Evolutionary conservation across 225 moss, liverwort and hornwort genomes (phyloP).

Genomic region (Sphagnum tenellum): DNA sequence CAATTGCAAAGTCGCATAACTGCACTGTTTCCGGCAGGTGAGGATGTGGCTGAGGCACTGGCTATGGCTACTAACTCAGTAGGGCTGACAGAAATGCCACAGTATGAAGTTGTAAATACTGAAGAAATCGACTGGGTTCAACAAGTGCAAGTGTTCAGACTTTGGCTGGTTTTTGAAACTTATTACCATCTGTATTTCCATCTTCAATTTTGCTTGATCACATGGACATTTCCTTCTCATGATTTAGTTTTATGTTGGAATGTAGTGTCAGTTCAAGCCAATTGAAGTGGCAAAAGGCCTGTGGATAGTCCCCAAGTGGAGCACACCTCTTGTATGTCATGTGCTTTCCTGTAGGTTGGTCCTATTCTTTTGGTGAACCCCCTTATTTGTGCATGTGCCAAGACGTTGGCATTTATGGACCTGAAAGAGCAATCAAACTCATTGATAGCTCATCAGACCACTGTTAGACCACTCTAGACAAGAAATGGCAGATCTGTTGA

Average conservation of each 20-base stretch:
- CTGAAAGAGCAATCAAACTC: too few relatives aligned
- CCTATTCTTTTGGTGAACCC: constrained; percentile 18
- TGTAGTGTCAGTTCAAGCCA: constrained; percentile 82
- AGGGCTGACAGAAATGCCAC: constrained; percentile 80
- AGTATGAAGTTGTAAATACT: constrained; percentile 62
- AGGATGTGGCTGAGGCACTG: constrained; percentile 82
- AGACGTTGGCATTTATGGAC: too few relatives aligned
- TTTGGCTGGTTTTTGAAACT: neutral
- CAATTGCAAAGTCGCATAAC: constrained; percentile 71
- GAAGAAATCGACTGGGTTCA: constrained; percentile 86
- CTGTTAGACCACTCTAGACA: too few relatives aligned
- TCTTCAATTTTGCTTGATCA: too few relatives aligned
- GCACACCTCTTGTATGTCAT: constrained; percentile 66
- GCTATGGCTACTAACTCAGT: constrained; percentile 89
- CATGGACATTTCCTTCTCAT: too few relatives aligned
- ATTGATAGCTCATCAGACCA: too few relatives aligned
- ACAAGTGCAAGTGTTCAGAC: constrained; percentile 70
- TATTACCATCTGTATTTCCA: neutral
- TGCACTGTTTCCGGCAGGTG: constrained; percentile 65
- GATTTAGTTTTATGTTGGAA: neutral
- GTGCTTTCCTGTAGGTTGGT: constrained; percentile 33
- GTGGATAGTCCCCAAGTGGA: constrained; percentile 94
- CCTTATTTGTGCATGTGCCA: neutral
- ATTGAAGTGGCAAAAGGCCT: constrained; percentile 76
- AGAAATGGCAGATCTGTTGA: too few relatives aligned